Evolutionary conservation across 495 filamentous ascomycete genomes (phyloP).

Genomic region (Neurospora hispaniola): DNA sequence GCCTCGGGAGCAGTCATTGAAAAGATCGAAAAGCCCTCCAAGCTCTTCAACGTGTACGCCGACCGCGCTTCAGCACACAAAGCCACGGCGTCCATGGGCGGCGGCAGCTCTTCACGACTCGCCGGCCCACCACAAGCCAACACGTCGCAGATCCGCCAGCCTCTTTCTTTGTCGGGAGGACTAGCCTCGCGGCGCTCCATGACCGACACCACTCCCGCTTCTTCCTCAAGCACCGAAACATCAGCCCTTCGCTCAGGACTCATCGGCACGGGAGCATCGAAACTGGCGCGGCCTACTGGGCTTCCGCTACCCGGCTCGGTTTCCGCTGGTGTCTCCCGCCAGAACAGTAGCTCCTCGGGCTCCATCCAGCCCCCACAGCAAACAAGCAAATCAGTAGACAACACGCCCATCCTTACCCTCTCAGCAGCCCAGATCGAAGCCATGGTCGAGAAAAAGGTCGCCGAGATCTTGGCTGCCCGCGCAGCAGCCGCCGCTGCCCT

Average conservation of each 20-base stretch:
- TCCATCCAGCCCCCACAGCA: constrained; percentile 14
- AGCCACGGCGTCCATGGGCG: constrained; percentile 19
- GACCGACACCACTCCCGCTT: background rate
- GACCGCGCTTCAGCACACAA: constrained; percentile 43
- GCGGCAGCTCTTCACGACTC: constrained; percentile 5
- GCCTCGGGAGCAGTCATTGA: constrained; percentile 36
- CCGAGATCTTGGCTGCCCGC: constrained; percentile 71
- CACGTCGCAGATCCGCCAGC: constrained; percentile 25
- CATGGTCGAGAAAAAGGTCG: constrained; percentile 82
- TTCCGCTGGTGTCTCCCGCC: background rate
- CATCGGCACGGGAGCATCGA: constrained; percentile 16
- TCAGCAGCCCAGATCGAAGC: constrained; percentile 78
- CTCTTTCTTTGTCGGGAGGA: background rate
- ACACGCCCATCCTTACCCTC: constrained; percentile 31
- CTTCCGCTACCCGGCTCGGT: constrained; percentile 1
- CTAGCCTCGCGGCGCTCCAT: background rate
- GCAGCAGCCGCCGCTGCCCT: constrained; percentile 28
- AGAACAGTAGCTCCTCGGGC: constrained; percentile 1
- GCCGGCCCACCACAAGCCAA: constrained; percentile 15
- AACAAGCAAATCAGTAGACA: constrained; percentile 13
- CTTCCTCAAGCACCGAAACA: background rate
- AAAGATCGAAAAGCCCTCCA: constrained; percentile 59
- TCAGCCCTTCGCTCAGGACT: background rate
- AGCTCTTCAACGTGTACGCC: constrained; percentile 73
- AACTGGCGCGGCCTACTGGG: constrained; percentile 30